These are phyloP conservation scores for Cordia subcordata DNA, from an alignment of 257 asterid genomes.

Conservation along the genomic window DNA sequence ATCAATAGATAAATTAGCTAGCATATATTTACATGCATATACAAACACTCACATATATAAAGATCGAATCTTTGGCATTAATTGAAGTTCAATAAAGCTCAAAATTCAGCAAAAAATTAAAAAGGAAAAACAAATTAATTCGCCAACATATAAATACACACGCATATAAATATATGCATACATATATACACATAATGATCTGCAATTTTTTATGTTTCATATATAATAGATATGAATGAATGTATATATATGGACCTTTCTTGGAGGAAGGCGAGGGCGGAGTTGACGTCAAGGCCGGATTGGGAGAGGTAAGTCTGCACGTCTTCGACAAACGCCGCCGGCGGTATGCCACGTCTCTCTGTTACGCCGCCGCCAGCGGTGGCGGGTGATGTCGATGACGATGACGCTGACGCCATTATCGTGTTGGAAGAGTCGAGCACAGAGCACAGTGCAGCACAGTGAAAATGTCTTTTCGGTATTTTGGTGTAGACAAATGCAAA, in stretches of 20 bases:
- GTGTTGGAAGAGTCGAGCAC: neutral
- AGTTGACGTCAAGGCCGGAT: constrained; percentile 66
- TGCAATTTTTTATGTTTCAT: neutral
- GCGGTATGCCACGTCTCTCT: constrained; percentile 91
- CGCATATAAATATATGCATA: too few species aligned
- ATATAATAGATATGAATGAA: too few species aligned
- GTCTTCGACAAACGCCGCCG: constrained; percentile 87
- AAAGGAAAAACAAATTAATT: too few species aligned
- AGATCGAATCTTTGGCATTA: neutral
- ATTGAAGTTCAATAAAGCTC: neutral
- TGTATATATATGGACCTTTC: constrained; percentile 49
- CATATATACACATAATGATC: neutral
- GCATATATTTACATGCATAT: too few species aligned
- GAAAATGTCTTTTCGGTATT: neutral
- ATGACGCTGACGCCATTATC: constrained; percentile 34
- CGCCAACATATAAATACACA: too few species aligned
- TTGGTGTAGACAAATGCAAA: too few species aligned
- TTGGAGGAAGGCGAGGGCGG: constrained; percentile 85
- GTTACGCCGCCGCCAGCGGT: constrained; percentile 12
- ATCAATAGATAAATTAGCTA: too few species aligned
- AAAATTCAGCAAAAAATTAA: too few species aligned
- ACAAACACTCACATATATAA: too few species aligned
- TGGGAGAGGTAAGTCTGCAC: constrained; percentile 74
- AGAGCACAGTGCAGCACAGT: neutral
- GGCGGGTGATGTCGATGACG: constrained; percentile 22